Percentiles rank a stretch among this genome's conserved stretches.
phyloP scores from a whole-genome alignment of 2,329 filamentous ascomycete species.

The Xylariaceae sp. region DNA sequence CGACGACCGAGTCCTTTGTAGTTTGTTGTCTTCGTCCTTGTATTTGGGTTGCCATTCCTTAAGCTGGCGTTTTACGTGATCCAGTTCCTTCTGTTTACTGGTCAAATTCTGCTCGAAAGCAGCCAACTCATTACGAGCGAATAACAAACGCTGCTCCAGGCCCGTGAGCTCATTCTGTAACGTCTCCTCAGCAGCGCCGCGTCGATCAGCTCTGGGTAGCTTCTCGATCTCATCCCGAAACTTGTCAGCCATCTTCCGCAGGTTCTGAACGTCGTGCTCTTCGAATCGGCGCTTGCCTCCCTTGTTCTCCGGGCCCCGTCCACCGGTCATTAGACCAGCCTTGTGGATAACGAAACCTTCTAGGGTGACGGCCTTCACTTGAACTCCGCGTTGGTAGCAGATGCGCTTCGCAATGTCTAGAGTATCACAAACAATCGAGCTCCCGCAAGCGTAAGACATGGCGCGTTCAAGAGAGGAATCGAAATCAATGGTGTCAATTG shows the following conservation, averaged over 20 bases:
- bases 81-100: constrained; percentile 81
- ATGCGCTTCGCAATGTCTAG: constrained; percentile 85
- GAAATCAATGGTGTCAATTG: constrained; percentile 95
- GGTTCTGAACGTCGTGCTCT: constrained; percentile 83
- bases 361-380: constrained; percentile 91
- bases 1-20: constrained; percentile 59
- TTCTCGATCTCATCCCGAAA: constrained; percentile 76
- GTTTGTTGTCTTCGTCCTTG: constrained; percentile 67
- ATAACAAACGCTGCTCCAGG: constrained; percentile 74
- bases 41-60: constrained; percentile 78
- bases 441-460: constrained; percentile 93
- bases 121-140: constrained; percentile 74
- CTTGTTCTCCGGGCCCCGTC: constrained; percentile 75
- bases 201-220: constrained; percentile 77
- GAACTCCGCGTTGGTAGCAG: constrained; percentile 80
- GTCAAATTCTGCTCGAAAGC: constrained; percentile 80
- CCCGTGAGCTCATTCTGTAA: constrained; percentile 79
- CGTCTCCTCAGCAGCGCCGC: constrained; percentile 76
- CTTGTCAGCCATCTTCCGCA: constrained; percentile 76
- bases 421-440: constrained; percentile 90
- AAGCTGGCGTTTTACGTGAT: constrained; percentile 73
- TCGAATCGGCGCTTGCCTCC: constrained; percentile 82
- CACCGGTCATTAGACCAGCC: constrained; percentile 94
- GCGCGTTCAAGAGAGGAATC: constrained; percentile 86
- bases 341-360: constrained; percentile 98